These are phyloP conservation scores for Massariosphaeria phaeospora DNA, from an alignment of 495 filamentous ascomycete genomes.

Conservation along the genomic window DNA sequence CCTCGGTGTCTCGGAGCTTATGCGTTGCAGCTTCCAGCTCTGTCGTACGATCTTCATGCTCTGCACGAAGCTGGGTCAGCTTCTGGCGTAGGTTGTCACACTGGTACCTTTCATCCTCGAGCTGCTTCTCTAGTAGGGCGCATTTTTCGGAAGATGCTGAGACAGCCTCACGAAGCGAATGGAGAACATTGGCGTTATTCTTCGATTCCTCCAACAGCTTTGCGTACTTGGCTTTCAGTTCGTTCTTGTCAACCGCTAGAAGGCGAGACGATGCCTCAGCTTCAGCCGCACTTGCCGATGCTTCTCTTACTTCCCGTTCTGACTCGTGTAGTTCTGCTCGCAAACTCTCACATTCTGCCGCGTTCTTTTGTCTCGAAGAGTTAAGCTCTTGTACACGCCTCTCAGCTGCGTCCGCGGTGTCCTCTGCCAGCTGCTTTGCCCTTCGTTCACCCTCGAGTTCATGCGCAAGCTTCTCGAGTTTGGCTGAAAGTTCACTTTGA, in stretches of 20 bases:
- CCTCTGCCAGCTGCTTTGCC: slow-evolving; percentile 77
- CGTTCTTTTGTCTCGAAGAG: slow-evolving; percentile 68
- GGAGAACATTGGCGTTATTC: slow-evolving; percentile 67
- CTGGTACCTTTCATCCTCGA: slow-evolving; percentile 76
- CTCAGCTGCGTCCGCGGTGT: slow-evolving; percentile 75
- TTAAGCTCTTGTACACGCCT: slow-evolving; percentile 80
- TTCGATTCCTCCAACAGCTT: slow-evolving; percentile 61
- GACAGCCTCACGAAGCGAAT: slow-evolving; percentile 72
- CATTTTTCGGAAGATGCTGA: slow-evolving; percentile 71
- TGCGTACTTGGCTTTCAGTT: slow-evolving; percentile 64
- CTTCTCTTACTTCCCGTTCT: slow-evolving; percentile 69
- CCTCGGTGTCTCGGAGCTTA: slow-evolving; percentile 78
- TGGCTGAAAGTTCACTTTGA: slow-evolving; percentile 69
- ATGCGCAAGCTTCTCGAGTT: slow-evolving; percentile 57
- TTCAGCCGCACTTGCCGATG: slow-evolving; percentile 68
- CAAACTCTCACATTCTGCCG: slow-evolving; percentile 76
- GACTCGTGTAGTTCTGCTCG: slow-evolving; percentile 75
- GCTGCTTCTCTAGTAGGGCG: slow-evolving; percentile 66
- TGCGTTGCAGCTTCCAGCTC: slow-evolving; percentile 73
- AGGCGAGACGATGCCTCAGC: slow-evolving; percentile 67
- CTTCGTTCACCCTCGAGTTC: slow-evolving; percentile 78
- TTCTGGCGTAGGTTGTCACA: slow-evolving; percentile 76
- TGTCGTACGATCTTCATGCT: slow-evolving; percentile 75
- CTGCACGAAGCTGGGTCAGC: slow-evolving; percentile 68
- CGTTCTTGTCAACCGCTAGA: slow-evolving; percentile 75